Percentiles rank a stretch among this genome's conserved stretches.
Conservation (phyloP, 2,329 filamentous ascomycete genomes). For the Cladosporium velox region DNA sequence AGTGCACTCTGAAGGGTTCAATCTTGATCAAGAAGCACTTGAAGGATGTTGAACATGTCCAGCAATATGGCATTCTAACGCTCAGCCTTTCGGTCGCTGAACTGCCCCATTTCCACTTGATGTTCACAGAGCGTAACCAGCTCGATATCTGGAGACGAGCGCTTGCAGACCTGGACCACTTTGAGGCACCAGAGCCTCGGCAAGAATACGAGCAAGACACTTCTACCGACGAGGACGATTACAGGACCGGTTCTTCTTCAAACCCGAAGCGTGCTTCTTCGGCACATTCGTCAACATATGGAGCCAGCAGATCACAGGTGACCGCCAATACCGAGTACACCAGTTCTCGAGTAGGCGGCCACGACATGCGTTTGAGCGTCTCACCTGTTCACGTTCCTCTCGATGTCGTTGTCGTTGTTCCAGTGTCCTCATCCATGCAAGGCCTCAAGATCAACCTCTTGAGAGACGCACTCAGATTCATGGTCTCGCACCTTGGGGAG, state of each 20-base stretch:
- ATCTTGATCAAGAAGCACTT: constrained; percentile 98
- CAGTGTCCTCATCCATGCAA: constrained; percentile 97
- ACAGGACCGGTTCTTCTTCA: constrained; percentile 51
- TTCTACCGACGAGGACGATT: constrained; percentile 87
- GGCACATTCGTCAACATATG: constrained; percentile 76
- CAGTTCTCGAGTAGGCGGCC: constrained; percentile 55
- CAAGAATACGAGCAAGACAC: constrained; percentile 78
- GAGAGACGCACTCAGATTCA: constrained; percentile 86
- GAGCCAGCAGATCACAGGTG: constrained; percentile 76
- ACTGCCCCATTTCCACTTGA: constrained; percentile 89
- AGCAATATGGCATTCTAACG: constrained; percentile 81
- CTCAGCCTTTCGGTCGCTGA: constrained; percentile 89
- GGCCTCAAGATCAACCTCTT: constrained; percentile 97
- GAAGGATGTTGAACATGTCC: constrained; percentile 75
- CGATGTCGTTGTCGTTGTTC: constrained; percentile 94
- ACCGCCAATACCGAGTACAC: constrained; percentile 94
- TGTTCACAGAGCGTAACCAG: constrained; percentile 80
- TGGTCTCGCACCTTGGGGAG: constrained; percentile 86
- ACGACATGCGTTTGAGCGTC: constrained; percentile 49
- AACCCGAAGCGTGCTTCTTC: constrained; percentile 71
- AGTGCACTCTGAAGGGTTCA: constrained; percentile 91
- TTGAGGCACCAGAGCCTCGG: constrained; percentile 61
- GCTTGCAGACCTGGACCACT: constrained; percentile 75
- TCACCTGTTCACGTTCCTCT: constrained; percentile 79
- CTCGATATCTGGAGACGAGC: constrained; percentile 89